Percentiles rank a stretch among this genome's conserved stretches.
Evolutionary conservation across 2,329 filamentous ascomycete genomes (phyloP).

Genomic region (Fusarium phyllophilum): DNA sequence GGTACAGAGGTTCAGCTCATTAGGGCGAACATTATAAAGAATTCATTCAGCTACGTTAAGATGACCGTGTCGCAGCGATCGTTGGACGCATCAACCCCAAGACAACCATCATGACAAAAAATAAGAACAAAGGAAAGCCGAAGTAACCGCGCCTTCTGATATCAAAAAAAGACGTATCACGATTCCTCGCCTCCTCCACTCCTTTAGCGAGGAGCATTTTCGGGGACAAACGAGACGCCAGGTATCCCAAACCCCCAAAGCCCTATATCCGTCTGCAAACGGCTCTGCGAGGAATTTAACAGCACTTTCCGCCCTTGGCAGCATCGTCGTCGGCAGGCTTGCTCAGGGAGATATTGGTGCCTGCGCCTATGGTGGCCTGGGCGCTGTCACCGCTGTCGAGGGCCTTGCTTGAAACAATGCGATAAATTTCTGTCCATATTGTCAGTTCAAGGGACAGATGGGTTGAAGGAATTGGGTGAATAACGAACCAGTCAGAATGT

Average conservation of each 20-base stretch:
- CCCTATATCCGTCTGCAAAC: slow-evolving; percentile 41
- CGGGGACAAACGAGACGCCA: slow-evolving; percentile 49
- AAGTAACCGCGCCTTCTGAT: slow-evolving; percentile 55
- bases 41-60: slow-evolving; percentile 54
- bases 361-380: slow-evolving; percentile 81
- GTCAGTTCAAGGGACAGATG: slow-evolving; percentile 14
- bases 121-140: slow-evolving; percentile 54
- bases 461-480: not conserved
- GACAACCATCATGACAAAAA: slow-evolving; percentile 51
- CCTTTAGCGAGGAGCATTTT: slow-evolving; percentile 49
- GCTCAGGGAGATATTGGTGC: slow-evolving; percentile 86
- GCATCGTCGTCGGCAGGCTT: slow-evolving; percentile 81
- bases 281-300: slow-evolving; percentile 61
- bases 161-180: slow-evolving; percentile 52
- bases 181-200: slow-evolving; percentile 49
- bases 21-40: slow-evolving; percentile 47
- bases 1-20: not conserved
- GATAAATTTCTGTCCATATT: slow-evolving; percentile 85
- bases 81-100: slow-evolving; percentile 51
- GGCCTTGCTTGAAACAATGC: slow-evolving; percentile 97
- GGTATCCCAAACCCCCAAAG: slow-evolving; percentile 47
- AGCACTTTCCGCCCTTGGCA: slow-evolving; percentile 84
- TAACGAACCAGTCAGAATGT: slow-evolving; percentile 91
- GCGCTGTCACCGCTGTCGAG: slow-evolving; percentile 88
- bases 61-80: slow-evolving; percentile 51